Conservation (phyloP, 306 rosid species). For the Delonix regia region DNA sequence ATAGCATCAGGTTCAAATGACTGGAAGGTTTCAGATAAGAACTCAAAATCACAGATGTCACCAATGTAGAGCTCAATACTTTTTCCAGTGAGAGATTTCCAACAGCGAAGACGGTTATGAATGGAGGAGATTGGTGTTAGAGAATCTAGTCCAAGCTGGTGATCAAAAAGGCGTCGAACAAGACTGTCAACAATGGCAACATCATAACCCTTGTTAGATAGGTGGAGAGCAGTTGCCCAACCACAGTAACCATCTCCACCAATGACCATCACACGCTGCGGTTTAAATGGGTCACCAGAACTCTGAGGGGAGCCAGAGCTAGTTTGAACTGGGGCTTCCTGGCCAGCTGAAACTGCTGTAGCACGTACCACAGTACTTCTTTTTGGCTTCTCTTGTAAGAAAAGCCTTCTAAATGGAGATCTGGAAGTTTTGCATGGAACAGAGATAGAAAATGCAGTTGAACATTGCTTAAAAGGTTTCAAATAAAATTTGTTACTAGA, state of each 20-base stretch:
- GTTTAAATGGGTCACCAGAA: constrained; percentile 56
- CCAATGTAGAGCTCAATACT: constrained; percentile 80
- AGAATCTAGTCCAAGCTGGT: constrained; percentile 88
- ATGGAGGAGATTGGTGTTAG: constrained; percentile 88
- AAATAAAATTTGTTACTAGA: constrained; percentile 56
- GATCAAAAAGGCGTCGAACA: constrained; percentile 88
- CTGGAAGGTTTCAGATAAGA: constrained; percentile 81
- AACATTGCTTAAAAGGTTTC: constrained; percentile 49
- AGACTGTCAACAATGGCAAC: constrained; percentile 94
- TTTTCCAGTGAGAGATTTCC: constrained; percentile 91
- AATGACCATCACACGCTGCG: constrained; percentile 82
- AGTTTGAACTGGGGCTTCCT: constrained; percentile 61
- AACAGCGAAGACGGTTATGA: constrained; percentile 72
- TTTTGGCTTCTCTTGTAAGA: constrained; percentile 46
- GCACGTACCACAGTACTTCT: constrained; percentile 49
- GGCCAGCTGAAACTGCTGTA: constrained; percentile 57
- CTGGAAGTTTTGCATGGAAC: constrained; percentile 43
- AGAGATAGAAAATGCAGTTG: constrained; percentile 45
- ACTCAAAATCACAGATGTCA: constrained; percentile 93
- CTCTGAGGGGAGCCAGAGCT: constrained; percentile 36
- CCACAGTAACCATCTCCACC: constrained; percentile 99
- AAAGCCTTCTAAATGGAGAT: constrained; percentile 52
- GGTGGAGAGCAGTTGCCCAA: constrained; percentile 99
- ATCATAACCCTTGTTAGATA: constrained; percentile 88
- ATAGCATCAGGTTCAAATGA: constrained; percentile 91